Evolutionary conservation across 192 early-diverging fungal genomes (phyloP).

Genomic region (Pecoramyces ruminantium): DNA sequence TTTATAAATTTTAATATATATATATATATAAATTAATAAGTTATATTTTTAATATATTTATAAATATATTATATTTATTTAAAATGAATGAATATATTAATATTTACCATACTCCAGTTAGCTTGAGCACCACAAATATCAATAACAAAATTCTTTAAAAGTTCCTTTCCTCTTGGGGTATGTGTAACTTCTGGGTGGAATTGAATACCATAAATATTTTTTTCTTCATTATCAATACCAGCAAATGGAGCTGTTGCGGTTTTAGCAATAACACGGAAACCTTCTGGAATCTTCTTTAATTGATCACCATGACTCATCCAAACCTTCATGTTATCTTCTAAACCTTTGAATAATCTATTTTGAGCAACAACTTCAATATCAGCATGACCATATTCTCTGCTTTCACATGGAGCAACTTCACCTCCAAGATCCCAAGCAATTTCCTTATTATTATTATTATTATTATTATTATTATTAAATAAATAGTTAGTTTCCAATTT

Average conservation of each 20-base stretch:
- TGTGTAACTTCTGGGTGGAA: conserved; percentile 99
- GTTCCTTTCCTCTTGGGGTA: conserved; percentile 59
- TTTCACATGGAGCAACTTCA: conserved; percentile 67
- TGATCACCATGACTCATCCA: conserved; percentile 99
- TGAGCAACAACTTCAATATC: conserved; percentile 47
- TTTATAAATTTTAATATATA: no score
- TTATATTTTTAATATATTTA: no score
- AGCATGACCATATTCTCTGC: conserved; percentile 92
- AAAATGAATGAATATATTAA: no score
- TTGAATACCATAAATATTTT: conserved; percentile 86
- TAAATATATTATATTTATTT: no score
- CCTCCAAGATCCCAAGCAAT: conserved; percentile 79
- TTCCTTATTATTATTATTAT: conserved; percentile 27
- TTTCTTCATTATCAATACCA: conserved; percentile 65
- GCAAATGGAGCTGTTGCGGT: conserved; percentile 80
- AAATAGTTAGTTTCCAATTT: no score
- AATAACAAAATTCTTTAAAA: conserved; percentile 88
- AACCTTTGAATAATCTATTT: conserved; percentile 51
- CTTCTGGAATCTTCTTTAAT: conserved; percentile 55
- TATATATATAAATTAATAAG: no score
- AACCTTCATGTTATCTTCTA: conserved; percentile 49
- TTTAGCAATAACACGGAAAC: conserved; percentile 69
- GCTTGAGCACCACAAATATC: conserved; percentile 66
- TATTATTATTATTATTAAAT: neutral
- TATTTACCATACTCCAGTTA: conserved; percentile 82